Base-by-base conservation (phyloP, 2,329 filamentous ascomycete species). In the Ascomycota sp. region DNA sequence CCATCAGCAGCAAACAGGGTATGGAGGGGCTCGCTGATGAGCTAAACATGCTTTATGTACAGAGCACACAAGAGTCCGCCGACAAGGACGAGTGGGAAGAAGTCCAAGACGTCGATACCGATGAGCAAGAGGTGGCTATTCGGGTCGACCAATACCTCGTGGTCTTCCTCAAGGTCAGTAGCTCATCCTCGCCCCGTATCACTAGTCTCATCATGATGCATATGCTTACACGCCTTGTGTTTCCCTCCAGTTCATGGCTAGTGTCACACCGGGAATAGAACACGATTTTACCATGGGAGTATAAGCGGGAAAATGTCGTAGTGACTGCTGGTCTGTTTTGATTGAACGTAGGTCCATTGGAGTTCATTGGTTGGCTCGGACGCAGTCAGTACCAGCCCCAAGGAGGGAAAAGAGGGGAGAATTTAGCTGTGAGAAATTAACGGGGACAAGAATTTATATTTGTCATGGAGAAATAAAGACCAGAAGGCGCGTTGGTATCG, bases 211-310 rank as follows among this genome's bases (percentile, higher is more conserved):
- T 8, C 10, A n/a, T n/a, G n/a, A n/a, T n/a, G n/a, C n/a, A n/a
- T n/a, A n/a, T n/a, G n/a, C n/a, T n/a, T n/a, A n/a, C n/a, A n/a
- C n/a, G n/a, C n/a, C 8, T 3, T 15, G 7, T n/a, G 9, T 10
- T n/a, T 11, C 20, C 17, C 22, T 11, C 12, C 20, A 68, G 65
- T 81, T 81, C 52, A 80, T 81, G 60, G 74, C 76, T 22, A 89
- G 76, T 43, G 89, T 98, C 27, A 95, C 86, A 11, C 89, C 89
- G 5, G 85, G 85, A 28, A 95, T 98, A 52, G 86, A 95, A 56
- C 82, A 94, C 52, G 86, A 95, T 50, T 94, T 91, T 51, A 95
- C 86, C 1, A 94, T 94, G 83, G 80, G 82, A 5, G 75, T 93
- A 24, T 93, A 61, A 62, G 26, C 13, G 4, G 11, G n/a, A n/a